phyloP scores from a whole-genome alignment of 495 filamentous ascomycete genomes.

The Xylaria acuta region DNA sequence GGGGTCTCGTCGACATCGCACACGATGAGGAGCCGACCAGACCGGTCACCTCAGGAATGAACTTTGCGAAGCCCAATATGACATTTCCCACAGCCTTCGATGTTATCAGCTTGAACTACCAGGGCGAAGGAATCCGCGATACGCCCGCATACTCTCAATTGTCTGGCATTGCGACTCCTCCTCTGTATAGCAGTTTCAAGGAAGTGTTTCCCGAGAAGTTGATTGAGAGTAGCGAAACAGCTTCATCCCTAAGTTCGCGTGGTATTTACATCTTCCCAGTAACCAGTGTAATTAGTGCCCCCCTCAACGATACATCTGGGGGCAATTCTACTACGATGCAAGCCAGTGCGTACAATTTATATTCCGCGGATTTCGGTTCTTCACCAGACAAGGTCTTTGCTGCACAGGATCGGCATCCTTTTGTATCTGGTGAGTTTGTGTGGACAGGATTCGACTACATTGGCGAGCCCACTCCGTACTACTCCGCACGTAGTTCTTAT shows the following conservation, averaged over 20 bases:
- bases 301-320: slow-evolving; percentile 10
- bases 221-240: slow-evolving; percentile 12
- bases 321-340: slow-evolving; percentile 13
- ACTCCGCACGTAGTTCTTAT: slow-evolving; percentile 22
- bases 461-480: slow-evolving; percentile 24
- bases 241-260: slow-evolving; percentile 9
- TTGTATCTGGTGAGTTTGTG: slow-evolving; percentile 21
- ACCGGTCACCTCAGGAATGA: slow-evolving; percentile 44
- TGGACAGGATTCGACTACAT: slow-evolving; percentile 26
- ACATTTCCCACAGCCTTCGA: slow-evolving; percentile 42
- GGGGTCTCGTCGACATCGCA: slow-evolving; percentile 40
- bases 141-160: slow-evolving; percentile 15
- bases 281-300: neutral
- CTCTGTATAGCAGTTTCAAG: slow-evolving; percentile 14
- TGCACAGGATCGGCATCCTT: neutral
- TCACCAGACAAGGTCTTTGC: slow-evolving; percentile 13
- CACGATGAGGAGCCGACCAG: slow-evolving; percentile 46
- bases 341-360: slow-evolving; percentile 10
- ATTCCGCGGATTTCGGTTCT: slow-evolving; percentile 2
- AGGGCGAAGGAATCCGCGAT: slow-evolving; percentile 44
- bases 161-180: slow-evolving; percentile 11
- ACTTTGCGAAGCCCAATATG: slow-evolving; percentile 35
- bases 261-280: slow-evolving; percentile 14
- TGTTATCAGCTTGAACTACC: slow-evolving; percentile 51
- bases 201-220: neutral